These are phyloP conservation scores for Suhomyces maxii DNA, from an alignment of 1,139 yeast genomes.

Conservation along the genomic window DNA sequence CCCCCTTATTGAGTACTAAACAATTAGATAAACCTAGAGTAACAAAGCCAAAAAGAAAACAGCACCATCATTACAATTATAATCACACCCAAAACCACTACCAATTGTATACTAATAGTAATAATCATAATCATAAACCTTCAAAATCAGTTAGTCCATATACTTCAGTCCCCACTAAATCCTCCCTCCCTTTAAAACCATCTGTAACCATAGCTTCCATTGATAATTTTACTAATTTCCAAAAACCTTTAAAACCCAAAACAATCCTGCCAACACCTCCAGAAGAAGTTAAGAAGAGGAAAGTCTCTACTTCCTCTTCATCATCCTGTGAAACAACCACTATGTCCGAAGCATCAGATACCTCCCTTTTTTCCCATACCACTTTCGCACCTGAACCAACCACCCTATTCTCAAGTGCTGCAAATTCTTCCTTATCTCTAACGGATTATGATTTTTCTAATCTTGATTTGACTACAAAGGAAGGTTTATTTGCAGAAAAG, in stretches of 20 bases:
- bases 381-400: background rate
- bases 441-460: background rate
- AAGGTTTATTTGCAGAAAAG: background rate
- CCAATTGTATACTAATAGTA: background rate
- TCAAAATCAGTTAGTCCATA: background rate
- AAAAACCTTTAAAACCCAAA: slow-evolving; percentile 4
- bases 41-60: background rate
- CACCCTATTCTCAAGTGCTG: background rate
- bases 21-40: slow-evolving; percentile 3
- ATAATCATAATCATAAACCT: slow-evolving; percentile 1
- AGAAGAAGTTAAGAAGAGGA: slow-evolving; percentile 5
- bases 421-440: slow-evolving; percentile 4
- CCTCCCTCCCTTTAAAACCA: slow-evolving; percentile 21
- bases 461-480: background rate
- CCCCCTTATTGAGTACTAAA: slow-evolving; percentile 20
- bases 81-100: slow-evolving; percentile 8
- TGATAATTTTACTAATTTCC: slow-evolving; percentile 14
- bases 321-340: slow-evolving; percentile 1
- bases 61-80: slow-evolving; percentile 4
- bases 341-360: background rate
- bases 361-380: background rate
- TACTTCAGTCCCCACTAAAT: background rate
- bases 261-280: background rate
- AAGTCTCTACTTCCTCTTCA: slow-evolving; percentile 8
- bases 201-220: slow-evolving; percentile 28